A percentile compares a stretch with the other conserved stretches of the same genome.
Evolutionary conservation across 1,284 basidiomycete genomes (phyloP).

Genomic region (Coniferiporia weirii): DNA sequence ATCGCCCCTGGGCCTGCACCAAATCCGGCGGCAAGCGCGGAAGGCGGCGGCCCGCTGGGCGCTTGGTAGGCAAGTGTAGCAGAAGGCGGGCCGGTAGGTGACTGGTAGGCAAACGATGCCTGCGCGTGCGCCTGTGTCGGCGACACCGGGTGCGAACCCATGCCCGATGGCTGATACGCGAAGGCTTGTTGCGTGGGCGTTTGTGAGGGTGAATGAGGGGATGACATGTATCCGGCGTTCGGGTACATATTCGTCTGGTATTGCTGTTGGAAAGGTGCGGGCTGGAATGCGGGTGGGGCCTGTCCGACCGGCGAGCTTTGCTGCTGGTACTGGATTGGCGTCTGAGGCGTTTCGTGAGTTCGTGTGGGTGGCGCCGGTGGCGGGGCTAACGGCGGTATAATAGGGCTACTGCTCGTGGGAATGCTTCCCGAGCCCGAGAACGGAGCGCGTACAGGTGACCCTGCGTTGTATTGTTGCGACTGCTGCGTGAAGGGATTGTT

Average conservation of each 20-base stretch:
- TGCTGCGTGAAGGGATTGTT: conserved; percentile 4
- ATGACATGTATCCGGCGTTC: neutral
- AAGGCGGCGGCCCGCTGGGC: neutral
- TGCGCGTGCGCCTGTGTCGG: neutral
- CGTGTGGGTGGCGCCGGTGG: conserved; percentile 2
- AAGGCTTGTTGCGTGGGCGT: conserved; percentile 4
- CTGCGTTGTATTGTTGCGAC: neutral
- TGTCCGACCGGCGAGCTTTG: neutral
- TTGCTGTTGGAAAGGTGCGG: conserved; percentile 1
- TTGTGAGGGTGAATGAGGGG: conserved; percentile 2
- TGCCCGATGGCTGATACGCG: neutral
- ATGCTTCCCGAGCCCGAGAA: neutral
- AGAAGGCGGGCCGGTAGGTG: conserved; percentile 1
- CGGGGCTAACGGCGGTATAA: conserved; percentile 8
- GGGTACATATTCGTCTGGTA: conserved; percentile 1
- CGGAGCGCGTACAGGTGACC: neutral
- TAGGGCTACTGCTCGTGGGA: neutral
- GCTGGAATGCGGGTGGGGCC: neutral
- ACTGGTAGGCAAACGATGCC: neutral
- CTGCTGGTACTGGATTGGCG: neutral
- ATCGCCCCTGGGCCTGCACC: neutral
- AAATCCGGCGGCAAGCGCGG: neutral
- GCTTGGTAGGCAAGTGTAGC: neutral
- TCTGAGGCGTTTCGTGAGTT: neutral
- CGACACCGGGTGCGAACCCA: neutral